A percentile compares a stretch with the other conserved stretches of the same genome.
These are phyloP conservation scores for Arabis alpina DNA, from an alignment of 345 rosid species.

Conservation along the genomic window DNA sequence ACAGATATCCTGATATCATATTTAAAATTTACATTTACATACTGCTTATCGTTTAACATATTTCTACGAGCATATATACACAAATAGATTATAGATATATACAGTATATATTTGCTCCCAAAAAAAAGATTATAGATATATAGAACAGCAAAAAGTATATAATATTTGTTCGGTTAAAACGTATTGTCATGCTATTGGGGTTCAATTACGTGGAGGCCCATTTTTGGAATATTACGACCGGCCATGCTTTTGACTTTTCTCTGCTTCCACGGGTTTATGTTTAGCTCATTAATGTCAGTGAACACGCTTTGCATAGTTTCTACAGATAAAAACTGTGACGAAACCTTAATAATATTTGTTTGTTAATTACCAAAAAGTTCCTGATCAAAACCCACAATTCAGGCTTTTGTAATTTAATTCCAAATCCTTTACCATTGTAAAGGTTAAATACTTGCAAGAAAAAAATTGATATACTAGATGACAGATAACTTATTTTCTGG, in stretches of 20 bases:
- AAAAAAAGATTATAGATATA: no score
- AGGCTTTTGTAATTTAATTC: no score
- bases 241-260: slow-evolving; percentile 35
- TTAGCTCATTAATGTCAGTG: slow-evolving; percentile 31
- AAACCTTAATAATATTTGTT: background rate
- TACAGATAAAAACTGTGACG: slow-evolving; percentile 11
- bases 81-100: background rate
- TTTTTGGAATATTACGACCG: slow-evolving; percentile 34
- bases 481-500: no score
- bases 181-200: slow-evolving; percentile 3
- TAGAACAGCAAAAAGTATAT: background rate
- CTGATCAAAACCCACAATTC: no score
- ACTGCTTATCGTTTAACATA: no score
- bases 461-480: no score
- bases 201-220: slow-evolving; percentile 20
- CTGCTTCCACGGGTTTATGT: slow-evolving; percentile 36
- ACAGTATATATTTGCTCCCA: no score
- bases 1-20: no score
- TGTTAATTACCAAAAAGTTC: no score
- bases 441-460: no score
- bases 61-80: background rate
- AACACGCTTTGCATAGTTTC: slow-evolving; percentile 34
- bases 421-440: no score
- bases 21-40: no score
- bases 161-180: slow-evolving; percentile 8